Percentiles rank a stretch among this genome's conserved stretches.
Conservation (phyloP, 179 eudicot species). For the Patellifolia procumbens region DNA sequence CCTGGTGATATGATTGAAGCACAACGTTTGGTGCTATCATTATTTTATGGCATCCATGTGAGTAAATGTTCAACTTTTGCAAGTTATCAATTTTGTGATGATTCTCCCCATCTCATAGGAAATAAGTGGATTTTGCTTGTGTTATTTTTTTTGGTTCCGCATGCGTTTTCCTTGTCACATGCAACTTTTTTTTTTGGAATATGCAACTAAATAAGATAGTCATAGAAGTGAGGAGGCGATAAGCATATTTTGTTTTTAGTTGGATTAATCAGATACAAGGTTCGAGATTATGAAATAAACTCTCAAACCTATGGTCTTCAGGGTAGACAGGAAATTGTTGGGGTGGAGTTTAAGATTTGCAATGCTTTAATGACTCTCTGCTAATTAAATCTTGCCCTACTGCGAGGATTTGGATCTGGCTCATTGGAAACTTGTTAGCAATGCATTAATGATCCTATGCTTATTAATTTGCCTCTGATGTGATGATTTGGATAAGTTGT, state of each 20-base stretch:
- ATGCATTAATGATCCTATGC: not conserved
- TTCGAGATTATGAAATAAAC: not conserved
- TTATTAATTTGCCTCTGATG: not conserved
- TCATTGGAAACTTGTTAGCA: too few species aligned
- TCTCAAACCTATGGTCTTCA: not conserved
- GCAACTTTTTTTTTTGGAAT: not conserved
- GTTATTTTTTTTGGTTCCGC: not conserved
- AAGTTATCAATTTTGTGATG: not conserved
- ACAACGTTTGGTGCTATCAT: slow-evolving; percentile 86
- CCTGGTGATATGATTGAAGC: slow-evolving; percentile 97
- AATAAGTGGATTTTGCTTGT: not conserved
- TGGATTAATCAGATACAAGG: not conserved
- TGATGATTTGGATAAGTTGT: not conserved
- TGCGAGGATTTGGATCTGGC: too few species aligned
- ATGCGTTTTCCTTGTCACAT: not conserved
- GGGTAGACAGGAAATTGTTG: not conserved
- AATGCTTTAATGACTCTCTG: too few species aligned
- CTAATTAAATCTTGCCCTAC: too few species aligned
- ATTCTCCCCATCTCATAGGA: too few species aligned
- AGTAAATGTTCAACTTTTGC: slow-evolving; percentile 26
- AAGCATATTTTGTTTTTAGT: not conserved
- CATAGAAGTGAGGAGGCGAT: too few species aligned
- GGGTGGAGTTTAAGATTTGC: not conserved
- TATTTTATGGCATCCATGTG: slow-evolving; percentile 88
- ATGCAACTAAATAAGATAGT: too few species aligned